Evolutionary conservation across 164 flowering plant species (phyloP).

Genomic region (Macadamia integrifolia): DNA sequence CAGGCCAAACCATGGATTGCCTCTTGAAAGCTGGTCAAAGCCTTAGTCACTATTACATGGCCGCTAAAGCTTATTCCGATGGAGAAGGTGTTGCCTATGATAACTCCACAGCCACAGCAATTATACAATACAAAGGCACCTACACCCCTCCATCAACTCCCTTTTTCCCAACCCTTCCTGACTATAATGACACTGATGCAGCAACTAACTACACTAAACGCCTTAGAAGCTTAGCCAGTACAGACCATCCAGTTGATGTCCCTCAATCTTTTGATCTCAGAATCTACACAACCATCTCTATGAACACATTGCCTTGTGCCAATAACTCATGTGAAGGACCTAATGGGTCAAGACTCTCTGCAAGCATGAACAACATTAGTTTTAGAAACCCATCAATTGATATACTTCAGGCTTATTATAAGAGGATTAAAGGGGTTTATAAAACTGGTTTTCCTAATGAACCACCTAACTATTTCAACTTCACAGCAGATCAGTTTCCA

Average conservation of each 20-base stretch:
- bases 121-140: constrained; percentile 4
- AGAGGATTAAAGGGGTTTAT: constrained; percentile 6
- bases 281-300: constrained; percentile 4
- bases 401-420: constrained; percentile 18
- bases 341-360: constrained; percentile 11
- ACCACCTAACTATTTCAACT: constrained; percentile 7
- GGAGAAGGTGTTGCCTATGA: constrained; percentile 3
- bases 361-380: constrained; percentile 23
- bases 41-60: constrained; percentile 23
- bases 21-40: constrained; percentile 20
- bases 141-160: constrained; percentile 1
- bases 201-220: constrained; percentile 2
- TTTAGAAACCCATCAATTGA: constrained; percentile 13
- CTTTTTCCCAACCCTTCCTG: constrained; percentile 16
- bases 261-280: constrained; percentile 12
- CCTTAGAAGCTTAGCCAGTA: constrained; percentile 17
- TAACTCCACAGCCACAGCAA: constrained; percentile 21
- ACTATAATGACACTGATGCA: constrained; percentile 17
- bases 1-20: constrained; percentile 32
- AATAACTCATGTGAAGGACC: constrained; percentile 13
- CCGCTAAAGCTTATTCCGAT: constrained; percentile 22
- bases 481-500: constrained; percentile 10
- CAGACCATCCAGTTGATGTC: constrained; percentile 21
- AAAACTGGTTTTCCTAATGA: constrained; percentile 5
- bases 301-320: constrained; percentile 9